These are phyloP conservation scores for Hyphopichia burtonii DNA, from an alignment of 1,139 yeast species.

Conservation along the genomic window DNA sequence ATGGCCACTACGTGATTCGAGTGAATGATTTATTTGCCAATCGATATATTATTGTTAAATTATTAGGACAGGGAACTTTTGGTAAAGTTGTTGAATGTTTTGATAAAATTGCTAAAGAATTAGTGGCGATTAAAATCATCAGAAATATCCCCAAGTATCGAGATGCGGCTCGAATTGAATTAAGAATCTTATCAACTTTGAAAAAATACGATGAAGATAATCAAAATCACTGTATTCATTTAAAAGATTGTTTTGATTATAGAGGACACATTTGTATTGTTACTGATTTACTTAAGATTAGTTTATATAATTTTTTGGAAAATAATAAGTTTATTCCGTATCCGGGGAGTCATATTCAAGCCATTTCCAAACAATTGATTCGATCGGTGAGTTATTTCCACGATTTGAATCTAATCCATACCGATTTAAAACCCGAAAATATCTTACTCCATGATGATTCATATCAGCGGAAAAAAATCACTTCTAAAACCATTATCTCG, in stretches of 20 bases:
- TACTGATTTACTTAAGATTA: slow-evolving; percentile 80
- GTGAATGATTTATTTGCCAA: slow-evolving; percentile 63
- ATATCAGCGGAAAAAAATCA: slow-evolving; percentile 32
- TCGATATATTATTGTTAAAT: slow-evolving; percentile 60
- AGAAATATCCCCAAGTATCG: slow-evolving; percentile 75
- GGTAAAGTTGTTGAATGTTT: slow-evolving; percentile 86
- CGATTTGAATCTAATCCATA: slow-evolving; percentile 85
- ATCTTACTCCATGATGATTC: slow-evolving; percentile 69
- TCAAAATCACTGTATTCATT: slow-evolving; percentile 67
- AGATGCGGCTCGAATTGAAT: slow-evolving; percentile 84
- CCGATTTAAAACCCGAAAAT: slow-evolving; percentile 95
- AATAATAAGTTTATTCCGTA: slow-evolving; percentile 69
- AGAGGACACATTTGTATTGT: slow-evolving; percentile 93
- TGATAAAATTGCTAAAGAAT: slow-evolving; percentile 55
- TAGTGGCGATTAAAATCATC: slow-evolving; percentile 90
- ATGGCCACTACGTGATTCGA: slow-evolving; percentile 78
- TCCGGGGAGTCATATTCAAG: slow-evolving; percentile 86
- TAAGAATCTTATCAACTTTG: slow-evolving; percentile 74
- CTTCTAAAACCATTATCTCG: slow-evolving; percentile 34
- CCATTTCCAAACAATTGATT: slow-evolving; percentile 81
- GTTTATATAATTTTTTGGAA: slow-evolving; percentile 86
- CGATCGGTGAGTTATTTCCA: slow-evolving; percentile 87
- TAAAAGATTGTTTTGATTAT: slow-evolving; percentile 89
- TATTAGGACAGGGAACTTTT: slow-evolving; percentile 96
- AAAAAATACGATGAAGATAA: slow-evolving; percentile 74